Percentiles rank a stretch among this genome's conserved stretches.
Conservation (phyloP, 345 rosid genomes). For the Linum trigynum region DNA sequence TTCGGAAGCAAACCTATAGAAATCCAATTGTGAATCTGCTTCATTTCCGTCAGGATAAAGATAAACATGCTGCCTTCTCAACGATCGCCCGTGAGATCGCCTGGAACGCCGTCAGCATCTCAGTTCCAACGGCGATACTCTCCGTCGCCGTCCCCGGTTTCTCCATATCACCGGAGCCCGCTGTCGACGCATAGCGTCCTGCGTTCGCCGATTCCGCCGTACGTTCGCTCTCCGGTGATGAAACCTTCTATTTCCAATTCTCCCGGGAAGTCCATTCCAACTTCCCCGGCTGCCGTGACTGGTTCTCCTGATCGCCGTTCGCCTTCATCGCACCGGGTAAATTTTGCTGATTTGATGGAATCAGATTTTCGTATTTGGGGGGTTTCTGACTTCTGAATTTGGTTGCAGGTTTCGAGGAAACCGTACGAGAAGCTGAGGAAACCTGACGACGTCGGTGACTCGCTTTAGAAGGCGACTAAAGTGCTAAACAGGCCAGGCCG, state of each 20-base stretch:
- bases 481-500: background rate
- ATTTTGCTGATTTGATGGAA: background rate
- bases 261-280: conserved; percentile 28
- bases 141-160: conserved; percentile 34
- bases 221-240: conserved; percentile 36
- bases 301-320: conserved; percentile 3
- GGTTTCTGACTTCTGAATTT: background rate
- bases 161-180: conserved; percentile 34
- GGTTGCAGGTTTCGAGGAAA: conserved; percentile 37
- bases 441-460: background rate
- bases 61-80: conserved; percentile 36
- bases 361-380: background rate
- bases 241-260: conserved; percentile 42
- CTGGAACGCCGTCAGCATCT: conserved; percentile 23
- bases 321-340: conserved; percentile 31
- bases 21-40: background rate
- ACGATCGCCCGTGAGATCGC: conserved; percentile 34
- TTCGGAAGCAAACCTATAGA: too few species aligned
- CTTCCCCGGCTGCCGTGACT: conserved; percentile 12
- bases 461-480: background rate
- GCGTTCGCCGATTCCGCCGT: conserved; percentile 46
- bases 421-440: conserved; percentile 38
- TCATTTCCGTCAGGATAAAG: conserved; percentile 31
- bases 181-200: conserved; percentile 30
- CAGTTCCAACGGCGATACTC: conserved; percentile 19